These are phyloP conservation scores for Kodamaea fukazawae DNA, from an alignment of 805 yeast species.

Conservation along the genomic window DNA sequence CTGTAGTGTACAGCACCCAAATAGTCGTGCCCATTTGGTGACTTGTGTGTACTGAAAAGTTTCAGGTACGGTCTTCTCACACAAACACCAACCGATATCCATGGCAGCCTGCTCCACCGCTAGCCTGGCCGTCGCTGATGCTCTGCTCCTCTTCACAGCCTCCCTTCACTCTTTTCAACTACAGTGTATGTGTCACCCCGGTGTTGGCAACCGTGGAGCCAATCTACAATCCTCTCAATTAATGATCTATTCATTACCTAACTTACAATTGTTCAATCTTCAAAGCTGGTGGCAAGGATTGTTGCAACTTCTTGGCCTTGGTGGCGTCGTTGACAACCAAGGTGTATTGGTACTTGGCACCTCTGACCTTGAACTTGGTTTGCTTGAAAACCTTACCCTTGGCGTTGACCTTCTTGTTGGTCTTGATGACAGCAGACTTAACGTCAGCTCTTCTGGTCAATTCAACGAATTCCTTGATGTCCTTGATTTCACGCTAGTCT, in stretches of 20 bases:
- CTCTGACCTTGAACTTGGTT: conserved; percentile 99
- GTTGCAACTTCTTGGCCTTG: conserved; percentile 96
- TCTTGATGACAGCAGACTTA: conserved; percentile 89
- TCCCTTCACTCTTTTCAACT: too few relatives aligned
- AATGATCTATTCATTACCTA: conserved; percentile 3
- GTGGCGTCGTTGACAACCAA: conserved; percentile 91
- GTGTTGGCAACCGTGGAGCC: too few relatives aligned
- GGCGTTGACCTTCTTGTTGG: conserved; percentile 78
- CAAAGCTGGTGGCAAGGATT: conserved; percentile 94
- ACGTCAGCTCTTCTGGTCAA: conserved; percentile 96
- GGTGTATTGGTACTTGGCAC: conserved; percentile 91
- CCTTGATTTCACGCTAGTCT: conserved; percentile 67
- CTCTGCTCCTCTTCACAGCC: too few relatives aligned
- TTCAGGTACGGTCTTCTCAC: too few relatives aligned
- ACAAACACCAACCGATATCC: too few relatives aligned
- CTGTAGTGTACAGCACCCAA: too few relatives aligned
- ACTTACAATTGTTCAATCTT: conserved; percentile 55
- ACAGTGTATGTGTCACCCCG: too few relatives aligned
- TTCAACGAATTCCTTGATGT: conserved; percentile 96
- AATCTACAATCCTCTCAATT: not conserved
- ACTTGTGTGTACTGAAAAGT: too few relatives aligned
- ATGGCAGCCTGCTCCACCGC: too few relatives aligned
- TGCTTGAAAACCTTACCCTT: conserved; percentile 83
- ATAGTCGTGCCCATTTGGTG: too few relatives aligned
- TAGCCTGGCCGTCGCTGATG: too few relatives aligned